Conservation (phyloP, 2,329 filamentous ascomycete genomes). For the Alternaria gansuensis region DNA sequence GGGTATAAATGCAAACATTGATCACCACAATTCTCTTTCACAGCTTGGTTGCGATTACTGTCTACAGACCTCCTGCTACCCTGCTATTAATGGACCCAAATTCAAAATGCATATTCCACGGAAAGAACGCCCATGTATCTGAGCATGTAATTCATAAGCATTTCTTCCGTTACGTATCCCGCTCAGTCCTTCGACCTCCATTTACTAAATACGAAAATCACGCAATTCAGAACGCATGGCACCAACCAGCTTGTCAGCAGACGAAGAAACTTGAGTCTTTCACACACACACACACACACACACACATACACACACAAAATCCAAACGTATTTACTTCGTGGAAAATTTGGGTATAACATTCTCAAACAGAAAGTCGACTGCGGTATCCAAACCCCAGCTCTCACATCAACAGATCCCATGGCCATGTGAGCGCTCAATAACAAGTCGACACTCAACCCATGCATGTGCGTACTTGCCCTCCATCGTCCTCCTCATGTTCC, state of each 20-base stretch:
- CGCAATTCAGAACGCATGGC: too few species aligned
- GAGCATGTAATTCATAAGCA: background rate
- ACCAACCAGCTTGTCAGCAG: too few species aligned
- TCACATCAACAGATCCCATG: background rate
- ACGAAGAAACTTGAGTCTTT: too few species aligned
- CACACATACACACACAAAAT: too few species aligned
- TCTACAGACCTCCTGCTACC: background rate
- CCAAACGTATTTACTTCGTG: too few species aligned
- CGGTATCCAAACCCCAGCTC: background rate
- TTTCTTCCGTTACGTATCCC: too few species aligned
- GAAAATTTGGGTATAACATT: slow-evolving; percentile 1
- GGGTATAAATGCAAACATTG: background rate
- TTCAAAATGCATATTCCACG: background rate
- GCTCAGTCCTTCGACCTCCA: too few species aligned
- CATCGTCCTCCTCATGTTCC: background rate
- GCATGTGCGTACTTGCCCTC: background rate
- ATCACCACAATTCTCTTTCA: background rate
- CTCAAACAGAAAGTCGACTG: background rate
- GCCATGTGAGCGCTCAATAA: background rate
- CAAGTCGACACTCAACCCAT: background rate
- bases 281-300: too few species aligned
- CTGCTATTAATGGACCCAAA: background rate
- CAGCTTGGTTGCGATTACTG: too few species aligned
- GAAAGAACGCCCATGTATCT: background rate
- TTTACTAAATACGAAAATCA: too few species aligned